These are phyloP conservation scores for Sideroxylon spinosum DNA, from an alignment of 179 eudicot genomes.

Conservation along the genomic window DNA sequence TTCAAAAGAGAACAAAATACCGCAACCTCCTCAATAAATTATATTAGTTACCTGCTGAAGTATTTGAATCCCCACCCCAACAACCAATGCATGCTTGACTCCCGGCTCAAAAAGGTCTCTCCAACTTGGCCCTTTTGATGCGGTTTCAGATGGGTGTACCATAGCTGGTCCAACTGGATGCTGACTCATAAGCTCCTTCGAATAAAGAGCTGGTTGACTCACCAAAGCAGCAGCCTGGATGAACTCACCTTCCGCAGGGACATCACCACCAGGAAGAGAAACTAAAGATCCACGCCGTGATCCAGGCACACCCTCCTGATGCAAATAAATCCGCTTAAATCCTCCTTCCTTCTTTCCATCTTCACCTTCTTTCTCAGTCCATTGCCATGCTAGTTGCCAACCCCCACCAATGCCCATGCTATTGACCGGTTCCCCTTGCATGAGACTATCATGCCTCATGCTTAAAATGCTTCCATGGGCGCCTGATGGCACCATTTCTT, in stretches of 20 bases:
- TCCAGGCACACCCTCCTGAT: slow-evolving; percentile 42
- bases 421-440: slow-evolving; percentile 33
- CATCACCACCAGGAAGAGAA: slow-evolving; percentile 61
- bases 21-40: slow-evolving; percentile 4
- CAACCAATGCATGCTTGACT: slow-evolving; percentile 65
- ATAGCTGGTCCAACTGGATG: slow-evolving; percentile 62
- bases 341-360: slow-evolving; percentile 65
- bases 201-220: slow-evolving; percentile 64
- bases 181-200: slow-evolving; percentile 53
- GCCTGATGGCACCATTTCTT: slow-evolving; percentile 47
- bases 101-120: slow-evolving; percentile 72
- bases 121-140: slow-evolving; percentile 53
- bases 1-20: background rate
- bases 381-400: slow-evolving; percentile 85
- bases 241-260: slow-evolving; percentile 33
- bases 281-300: slow-evolving; percentile 46
- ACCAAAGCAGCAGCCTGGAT: slow-evolving; percentile 71
- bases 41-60: slow-evolving; percentile 65
- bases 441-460: slow-evolving; percentile 41
- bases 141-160: slow-evolving; percentile 63
- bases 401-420: slow-evolving; percentile 74
- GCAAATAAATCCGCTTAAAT: slow-evolving; percentile 65
- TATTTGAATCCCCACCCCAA: slow-evolving; percentile 66
- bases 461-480: slow-evolving; percentile 58
- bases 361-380: slow-evolving; percentile 52